phyloP scores from a whole-genome alignment of 352 stramenopile genomes.

The Thraustochytrium sp. region DNA sequence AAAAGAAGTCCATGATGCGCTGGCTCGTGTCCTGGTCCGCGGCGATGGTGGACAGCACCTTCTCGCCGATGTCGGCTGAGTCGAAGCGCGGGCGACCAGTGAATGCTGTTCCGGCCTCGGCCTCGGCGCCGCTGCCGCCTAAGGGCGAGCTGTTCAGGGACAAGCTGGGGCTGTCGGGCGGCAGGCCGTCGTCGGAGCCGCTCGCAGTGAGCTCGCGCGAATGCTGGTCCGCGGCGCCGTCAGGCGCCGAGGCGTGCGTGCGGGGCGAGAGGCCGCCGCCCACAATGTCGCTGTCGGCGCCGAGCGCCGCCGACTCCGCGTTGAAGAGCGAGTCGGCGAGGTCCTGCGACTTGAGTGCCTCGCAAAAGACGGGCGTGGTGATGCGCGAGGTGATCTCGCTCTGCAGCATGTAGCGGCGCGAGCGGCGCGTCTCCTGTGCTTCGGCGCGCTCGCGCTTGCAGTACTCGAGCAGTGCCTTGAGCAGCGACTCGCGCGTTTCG shows the following conservation, averaged over 20 bases:
- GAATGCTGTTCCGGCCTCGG: not conserved
- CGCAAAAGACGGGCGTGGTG: not conserved
- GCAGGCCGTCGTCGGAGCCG: too few species aligned
- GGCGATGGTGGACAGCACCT: not conserved
- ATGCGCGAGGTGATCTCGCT: not conserved
- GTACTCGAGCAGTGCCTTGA: not conserved
- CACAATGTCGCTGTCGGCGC: not conserved
- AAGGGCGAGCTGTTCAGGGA: not conserved
- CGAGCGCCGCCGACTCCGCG: not conserved
- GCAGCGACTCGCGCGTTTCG: not conserved
- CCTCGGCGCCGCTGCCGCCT: not conserved
- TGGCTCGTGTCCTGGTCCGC: not conserved
- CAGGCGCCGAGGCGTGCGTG: not conserved
- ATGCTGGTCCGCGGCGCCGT: too few species aligned
- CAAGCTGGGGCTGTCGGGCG: too few species aligned
- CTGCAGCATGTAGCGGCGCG: not conserved
- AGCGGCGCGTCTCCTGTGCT: not conserved
- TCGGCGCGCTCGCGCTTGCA: slow-evolving; percentile 4
- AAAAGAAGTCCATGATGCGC: not conserved
- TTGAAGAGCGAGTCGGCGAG: not conserved
- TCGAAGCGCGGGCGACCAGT: not conserved
- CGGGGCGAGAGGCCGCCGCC: not conserved
- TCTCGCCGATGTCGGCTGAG: not conserved
- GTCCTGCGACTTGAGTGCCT: not conserved
- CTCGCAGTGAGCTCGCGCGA: too few species aligned